phyloP scores from a whole-genome alignment of 805 yeast species.

The Blastobotrys muscicola region DNA sequence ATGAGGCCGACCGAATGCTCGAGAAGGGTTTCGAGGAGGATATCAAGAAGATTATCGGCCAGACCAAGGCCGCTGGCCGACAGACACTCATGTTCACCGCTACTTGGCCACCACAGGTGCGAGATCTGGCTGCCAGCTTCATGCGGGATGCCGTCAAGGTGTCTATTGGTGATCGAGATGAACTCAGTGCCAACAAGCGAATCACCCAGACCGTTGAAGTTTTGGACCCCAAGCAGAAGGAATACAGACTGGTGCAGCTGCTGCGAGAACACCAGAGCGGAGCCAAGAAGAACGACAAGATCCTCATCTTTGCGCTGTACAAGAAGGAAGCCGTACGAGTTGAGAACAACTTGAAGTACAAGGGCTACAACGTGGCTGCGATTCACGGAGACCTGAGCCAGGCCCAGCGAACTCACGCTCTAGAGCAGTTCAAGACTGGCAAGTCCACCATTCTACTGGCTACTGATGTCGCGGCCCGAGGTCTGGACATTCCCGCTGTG shows the following conservation, averaged over 20 bases:
- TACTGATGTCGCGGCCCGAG: slow-evolving; percentile 98
- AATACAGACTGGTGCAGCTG: slow-evolving; percentile 60
- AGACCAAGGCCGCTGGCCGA: slow-evolving; percentile 42
- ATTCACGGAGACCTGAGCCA: slow-evolving; percentile 95
- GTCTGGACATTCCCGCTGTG: slow-evolving; percentile 94
- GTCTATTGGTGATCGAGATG: slow-evolving; percentile 90
- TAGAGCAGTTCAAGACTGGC: slow-evolving; percentile 78
- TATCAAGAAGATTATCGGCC: slow-evolving; percentile 71
- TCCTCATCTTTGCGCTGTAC: slow-evolving; percentile 86
- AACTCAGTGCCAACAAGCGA: slow-evolving; percentile 86
- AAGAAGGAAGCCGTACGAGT: slow-evolving; percentile 94
- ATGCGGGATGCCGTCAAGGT: slow-evolving; percentile 80
- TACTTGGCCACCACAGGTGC: slow-evolving; percentile 99
- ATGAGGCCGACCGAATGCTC: slow-evolving; percentile 98
- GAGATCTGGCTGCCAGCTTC: slow-evolving; percentile 79
- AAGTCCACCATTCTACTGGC: slow-evolving; percentile 71
- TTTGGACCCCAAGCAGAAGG: slow-evolving; percentile 72
- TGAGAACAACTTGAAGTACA: slow-evolving; percentile 61
- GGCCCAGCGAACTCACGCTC: slow-evolving; percentile 81
- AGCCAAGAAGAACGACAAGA: slow-evolving; percentile 58
- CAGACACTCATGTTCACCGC: slow-evolving; percentile 99
- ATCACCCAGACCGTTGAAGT: slow-evolving; percentile 93
- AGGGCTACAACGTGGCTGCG: slow-evolving; percentile 79
- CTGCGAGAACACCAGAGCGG: slow-evolving; percentile 68
- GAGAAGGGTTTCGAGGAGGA: slow-evolving; percentile 98